Evolutionary conservation across 352 stramenopile species (phyloP), one percentile per base, ranked within the genome.

Genomic region (Globisporangium nodosum): DNA sequence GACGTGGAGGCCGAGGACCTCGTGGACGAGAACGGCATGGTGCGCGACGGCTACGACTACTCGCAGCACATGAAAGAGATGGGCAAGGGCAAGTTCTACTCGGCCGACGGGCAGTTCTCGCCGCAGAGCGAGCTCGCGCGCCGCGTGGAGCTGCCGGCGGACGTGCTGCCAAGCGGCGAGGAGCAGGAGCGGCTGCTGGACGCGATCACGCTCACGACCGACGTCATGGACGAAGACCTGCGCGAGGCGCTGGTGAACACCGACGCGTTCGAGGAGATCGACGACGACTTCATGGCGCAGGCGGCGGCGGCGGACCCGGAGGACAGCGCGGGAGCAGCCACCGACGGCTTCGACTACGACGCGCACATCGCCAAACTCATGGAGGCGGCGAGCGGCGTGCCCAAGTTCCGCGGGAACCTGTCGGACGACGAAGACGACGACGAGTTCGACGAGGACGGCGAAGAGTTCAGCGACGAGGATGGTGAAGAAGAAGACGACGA

Each of bases 31-130:
- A 75, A 96, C 48, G 92, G 92, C 16, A 77, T 97, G 59, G 73
- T 84, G 30, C 85, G 96, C 61, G 92, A 98, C 68, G 90, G 90
- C 55, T 98, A 98, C 71, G 85, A 98, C 64, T 98, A 98, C 71
- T 68, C 81, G 61, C 75, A 96, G 68, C 92, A 98, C 72, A 73
- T 97, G 68, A 94, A 92, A 54, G 90, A 94, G 64, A 96, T 96
- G 71, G 89, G 88, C 43, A 73, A 90, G 47, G 79, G 86, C 56
- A 81, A 77, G 27, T 96, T 95, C 56, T 90, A 94, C 67, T 88
- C 79, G 47, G 73, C 75, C 47, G 78, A 74, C 20, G 82, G 76
- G 18, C 75, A 87, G 31, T 94, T 94, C 68, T 70, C 80, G 58
- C 75, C 71, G 31, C 68, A 74, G 43, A 81, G 70, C 27, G 69